phyloP scores from a whole-genome alignment of 1,284 basidiomycete genomes.

The Naganishia cerealis region DNA sequence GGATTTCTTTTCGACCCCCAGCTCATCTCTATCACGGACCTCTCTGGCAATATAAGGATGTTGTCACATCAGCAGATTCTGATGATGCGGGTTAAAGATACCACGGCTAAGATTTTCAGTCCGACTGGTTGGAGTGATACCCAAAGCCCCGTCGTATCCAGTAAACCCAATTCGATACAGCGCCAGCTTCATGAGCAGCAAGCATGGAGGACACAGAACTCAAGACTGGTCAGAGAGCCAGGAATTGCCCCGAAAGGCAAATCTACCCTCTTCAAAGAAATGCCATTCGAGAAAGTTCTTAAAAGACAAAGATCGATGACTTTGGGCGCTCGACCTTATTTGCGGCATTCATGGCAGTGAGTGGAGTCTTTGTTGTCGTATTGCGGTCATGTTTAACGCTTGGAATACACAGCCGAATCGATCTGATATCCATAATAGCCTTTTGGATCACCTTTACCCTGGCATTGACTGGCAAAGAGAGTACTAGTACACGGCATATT shows the following conservation, averaged over 20 bases:
- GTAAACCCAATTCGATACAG: neutral
- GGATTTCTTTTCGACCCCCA: constrained; percentile 89
- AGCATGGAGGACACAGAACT: constrained; percentile 16
- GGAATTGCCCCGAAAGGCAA: neutral
- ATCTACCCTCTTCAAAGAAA: constrained; percentile 42
- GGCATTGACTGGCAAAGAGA: constrained; percentile 67
- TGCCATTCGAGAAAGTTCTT: constrained; percentile 58
- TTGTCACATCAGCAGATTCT: constrained; percentile 21
- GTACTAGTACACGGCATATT: constrained; percentile 65
- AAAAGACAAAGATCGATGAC: constrained; percentile 51
- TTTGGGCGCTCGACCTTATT: constrained; percentile 64
- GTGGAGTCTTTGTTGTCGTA: neutral
- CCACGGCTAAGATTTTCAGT: neutral
- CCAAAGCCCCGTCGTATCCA: neutral
- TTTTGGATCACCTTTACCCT: constrained; percentile 68
- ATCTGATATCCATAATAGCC: constrained; percentile 72
- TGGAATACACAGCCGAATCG: constrained; percentile 62
- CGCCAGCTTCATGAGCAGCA: constrained; percentile 27
- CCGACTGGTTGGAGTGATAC: neutral
- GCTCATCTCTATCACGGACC: constrained; percentile 55
- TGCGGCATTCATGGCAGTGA: constrained; percentile 85
- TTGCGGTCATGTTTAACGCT: neutral
- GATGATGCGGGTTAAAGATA: constrained; percentile 2
- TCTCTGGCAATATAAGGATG: neutral
- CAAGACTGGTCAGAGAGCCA: neutral